Percentiles rank a stretch among this genome's conserved stretches.
These are phyloP conservation scores for Ophiostoma tasmaniense DNA, from an alignment of 2,329 filamentous ascomycete genomes.

Conservation along the genomic window DNA sequence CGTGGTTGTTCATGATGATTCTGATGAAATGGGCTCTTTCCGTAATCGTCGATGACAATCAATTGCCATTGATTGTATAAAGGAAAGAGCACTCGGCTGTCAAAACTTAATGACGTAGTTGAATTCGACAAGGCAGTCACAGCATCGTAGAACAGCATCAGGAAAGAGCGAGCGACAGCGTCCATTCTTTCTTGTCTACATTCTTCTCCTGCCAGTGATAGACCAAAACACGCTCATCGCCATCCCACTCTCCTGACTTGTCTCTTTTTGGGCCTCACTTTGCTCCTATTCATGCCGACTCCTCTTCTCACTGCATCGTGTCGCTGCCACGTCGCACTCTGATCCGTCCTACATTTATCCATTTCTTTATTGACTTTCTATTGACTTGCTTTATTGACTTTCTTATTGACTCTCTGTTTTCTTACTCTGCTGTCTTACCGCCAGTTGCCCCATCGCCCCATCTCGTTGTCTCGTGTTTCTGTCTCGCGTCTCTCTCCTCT, in stretches of 20 bases:
- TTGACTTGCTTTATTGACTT: background rate
- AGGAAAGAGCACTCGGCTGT: background rate
- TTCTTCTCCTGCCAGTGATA: background rate
- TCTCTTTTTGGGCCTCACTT: background rate
- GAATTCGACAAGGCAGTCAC: background rate
- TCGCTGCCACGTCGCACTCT: background rate
- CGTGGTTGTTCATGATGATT: background rate
- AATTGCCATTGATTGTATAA: background rate
- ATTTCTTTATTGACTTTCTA: background rate
- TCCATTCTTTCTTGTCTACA: background rate
- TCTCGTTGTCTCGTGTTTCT: background rate
- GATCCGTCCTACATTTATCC: background rate
- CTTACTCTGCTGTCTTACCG: background rate
- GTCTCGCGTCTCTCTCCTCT: background rate
- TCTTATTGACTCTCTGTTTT: background rate
- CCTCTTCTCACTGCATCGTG: background rate
- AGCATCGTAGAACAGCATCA: background rate
- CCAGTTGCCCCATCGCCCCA: background rate
- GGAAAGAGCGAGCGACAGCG: background rate
- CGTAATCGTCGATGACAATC: background rate
- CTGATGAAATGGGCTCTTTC: background rate
- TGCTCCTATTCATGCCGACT: background rate
- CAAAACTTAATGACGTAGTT: background rate
- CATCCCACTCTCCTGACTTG: background rate
- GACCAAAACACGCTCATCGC: background rate